phyloP scores from a whole-genome alignment of 148 eudicot genomes.

The Rhododendron ovatum region DNA sequence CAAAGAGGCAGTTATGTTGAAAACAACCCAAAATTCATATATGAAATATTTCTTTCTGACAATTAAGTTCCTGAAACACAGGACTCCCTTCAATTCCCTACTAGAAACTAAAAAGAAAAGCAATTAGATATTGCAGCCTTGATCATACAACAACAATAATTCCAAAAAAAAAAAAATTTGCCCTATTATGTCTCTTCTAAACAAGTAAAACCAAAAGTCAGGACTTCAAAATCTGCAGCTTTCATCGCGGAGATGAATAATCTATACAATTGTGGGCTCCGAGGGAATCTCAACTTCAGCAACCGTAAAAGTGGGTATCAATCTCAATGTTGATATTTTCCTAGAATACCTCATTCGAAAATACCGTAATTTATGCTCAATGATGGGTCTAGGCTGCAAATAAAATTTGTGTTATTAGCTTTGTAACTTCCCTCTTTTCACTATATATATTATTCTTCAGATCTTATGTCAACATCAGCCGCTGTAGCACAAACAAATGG shows the following conservation, averaged over 20 bases:
- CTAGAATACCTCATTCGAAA: not conserved
- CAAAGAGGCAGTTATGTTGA: not conserved
- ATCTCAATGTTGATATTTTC: not conserved
- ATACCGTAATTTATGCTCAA: not conserved
- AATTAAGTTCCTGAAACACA: not conserved
- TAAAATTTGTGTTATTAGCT: too few species aligned
- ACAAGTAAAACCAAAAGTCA: not conserved
- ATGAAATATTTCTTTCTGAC: not conserved
- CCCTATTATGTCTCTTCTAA: not conserved
- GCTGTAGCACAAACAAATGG: too few species aligned
- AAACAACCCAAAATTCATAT: not conserved
- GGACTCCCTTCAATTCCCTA: not conserved
- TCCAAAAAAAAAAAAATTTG: not conserved
- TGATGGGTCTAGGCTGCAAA: too few species aligned
- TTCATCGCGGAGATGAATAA: not conserved
- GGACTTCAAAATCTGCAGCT: not conserved
- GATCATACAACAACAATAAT: not conserved
- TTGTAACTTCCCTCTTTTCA: too few species aligned
- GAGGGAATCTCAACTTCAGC: slow-evolving; percentile 2
- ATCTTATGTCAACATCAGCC: too few species aligned
- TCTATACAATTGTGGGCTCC: slow-evolving; percentile 4
- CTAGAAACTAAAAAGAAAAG: not conserved
- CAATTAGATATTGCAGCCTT: not conserved
- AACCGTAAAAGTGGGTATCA: not conserved
- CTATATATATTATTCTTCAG: too few species aligned